A percentile compares a stretch with the other conserved stretches of the same genome.
These are phyloP conservation scores for Raphanus hybrid DNA, from an alignment of 441 rosid species.

Conservation along the genomic window DNA sequence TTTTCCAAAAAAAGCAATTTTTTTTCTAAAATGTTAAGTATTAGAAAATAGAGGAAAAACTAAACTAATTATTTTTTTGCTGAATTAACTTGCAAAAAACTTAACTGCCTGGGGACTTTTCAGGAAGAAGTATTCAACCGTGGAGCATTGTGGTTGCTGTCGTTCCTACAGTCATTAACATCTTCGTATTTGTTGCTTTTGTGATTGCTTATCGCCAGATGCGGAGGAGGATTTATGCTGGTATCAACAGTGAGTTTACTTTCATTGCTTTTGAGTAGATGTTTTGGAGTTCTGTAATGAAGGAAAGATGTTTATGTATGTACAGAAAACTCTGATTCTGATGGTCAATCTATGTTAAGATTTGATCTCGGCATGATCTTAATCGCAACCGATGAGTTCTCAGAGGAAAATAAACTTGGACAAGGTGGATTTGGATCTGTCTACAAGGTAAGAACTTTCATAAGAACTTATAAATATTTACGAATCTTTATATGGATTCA, in stretches of 20 bases:
- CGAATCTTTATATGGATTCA: background rate
- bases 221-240: constrained; percentile 31
- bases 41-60: background rate
- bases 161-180: constrained; percentile 30
- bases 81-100: background rate
- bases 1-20: too few species aligned
- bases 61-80: background rate
- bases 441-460: constrained; percentile 17
- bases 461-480: background rate
- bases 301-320: background rate
- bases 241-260: constrained; percentile 27
- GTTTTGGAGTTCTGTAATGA: background rate
- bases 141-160: constrained; percentile 34
- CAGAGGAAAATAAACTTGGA: constrained; percentile 36
- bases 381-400: constrained; percentile 37
- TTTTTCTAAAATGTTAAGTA: too few species aligned
- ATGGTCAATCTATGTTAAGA: constrained; percentile 27
- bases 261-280: background rate
- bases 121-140: constrained; percentile 35
- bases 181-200: constrained; percentile 33
- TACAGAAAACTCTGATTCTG: constrained; percentile 28
- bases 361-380: constrained; percentile 36
- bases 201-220: constrained; percentile 30
- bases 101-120: background rate
- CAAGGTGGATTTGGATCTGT: constrained; percentile 42